These are phyloP conservation scores for Lachancea lanzarotensis DNA, from an alignment of 805 yeast species.

Conservation along the genomic window DNA sequence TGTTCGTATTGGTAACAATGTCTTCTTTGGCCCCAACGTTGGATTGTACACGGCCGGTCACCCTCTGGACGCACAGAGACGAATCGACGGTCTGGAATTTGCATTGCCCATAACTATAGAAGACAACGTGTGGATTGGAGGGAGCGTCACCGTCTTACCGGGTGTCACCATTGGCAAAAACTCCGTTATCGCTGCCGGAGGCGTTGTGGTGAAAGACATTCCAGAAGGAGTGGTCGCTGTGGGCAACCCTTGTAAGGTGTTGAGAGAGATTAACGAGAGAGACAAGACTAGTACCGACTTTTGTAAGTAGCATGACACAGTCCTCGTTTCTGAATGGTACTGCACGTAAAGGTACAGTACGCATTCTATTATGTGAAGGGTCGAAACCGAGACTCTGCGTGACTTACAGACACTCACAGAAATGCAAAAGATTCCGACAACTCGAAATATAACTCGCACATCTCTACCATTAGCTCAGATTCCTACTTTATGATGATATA, in stretches of 20 bases:
- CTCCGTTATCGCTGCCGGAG: slow-evolving; percentile 60
- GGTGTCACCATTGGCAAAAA: slow-evolving; percentile 63
- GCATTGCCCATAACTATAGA: slow-evolving; percentile 55
- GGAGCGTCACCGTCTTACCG: slow-evolving; percentile 48
- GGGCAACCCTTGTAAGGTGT: slow-evolving; percentile 56
- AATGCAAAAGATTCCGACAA: too few relatives aligned
- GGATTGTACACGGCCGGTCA: slow-evolving; percentile 59
- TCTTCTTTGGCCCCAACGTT: slow-evolving; percentile 58
- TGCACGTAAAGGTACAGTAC: too few relatives aligned
- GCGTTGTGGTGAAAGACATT: slow-evolving; percentile 53
- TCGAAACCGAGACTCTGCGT: too few relatives aligned
- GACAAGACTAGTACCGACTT: not conserved
- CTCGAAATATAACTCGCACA: too few relatives aligned
- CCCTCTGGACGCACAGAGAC: slow-evolving; percentile 46
- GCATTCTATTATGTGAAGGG: too few relatives aligned
- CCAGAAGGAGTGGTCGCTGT: slow-evolving; percentile 50
- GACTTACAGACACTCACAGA: too few relatives aligned
- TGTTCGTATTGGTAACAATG: slow-evolving; percentile 54
- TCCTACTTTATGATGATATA: too few relatives aligned
- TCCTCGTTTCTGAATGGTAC: too few relatives aligned
- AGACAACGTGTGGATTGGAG: slow-evolving; percentile 63
- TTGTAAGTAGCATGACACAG: too few relatives aligned
- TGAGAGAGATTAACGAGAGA: slow-evolving; percentile 16
- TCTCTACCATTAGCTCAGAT: too few relatives aligned
- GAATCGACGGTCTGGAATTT: slow-evolving; percentile 38